Evolutionary conservation across 768 basidiomycete species (phyloP).

Genomic region (Tricholomella constricta): DNA sequence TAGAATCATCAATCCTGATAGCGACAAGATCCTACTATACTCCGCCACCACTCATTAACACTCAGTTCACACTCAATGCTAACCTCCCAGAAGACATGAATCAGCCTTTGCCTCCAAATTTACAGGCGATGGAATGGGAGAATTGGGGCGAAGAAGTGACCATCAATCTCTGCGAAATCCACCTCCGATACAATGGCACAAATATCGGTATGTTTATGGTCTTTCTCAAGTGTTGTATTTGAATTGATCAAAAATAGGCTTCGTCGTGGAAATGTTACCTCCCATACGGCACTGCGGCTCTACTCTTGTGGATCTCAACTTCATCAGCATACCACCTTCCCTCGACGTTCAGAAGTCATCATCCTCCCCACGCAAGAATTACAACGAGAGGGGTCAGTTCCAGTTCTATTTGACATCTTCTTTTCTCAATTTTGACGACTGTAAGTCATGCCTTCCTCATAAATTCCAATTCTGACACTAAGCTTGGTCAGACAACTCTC

Average conservation of each 20-base stretch:
- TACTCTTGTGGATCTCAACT: constrained; percentile 45
- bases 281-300: constrained; percentile 41
- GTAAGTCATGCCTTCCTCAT: constrained; percentile 37
- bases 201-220: constrained; percentile 40
- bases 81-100: constrained; percentile 35
- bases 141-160: constrained; percentile 58
- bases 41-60: constrained; percentile 33
- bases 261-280: constrained; percentile 46
- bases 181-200: constrained; percentile 47
- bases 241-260: too few species aligned
- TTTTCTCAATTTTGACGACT: constrained; percentile 62
- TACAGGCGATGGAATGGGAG: constrained; percentile 46
- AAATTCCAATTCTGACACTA: not conserved
- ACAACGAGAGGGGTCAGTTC: constrained; percentile 28
- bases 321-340: constrained; percentile 37
- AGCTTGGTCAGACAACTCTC: constrained; percentile 31
- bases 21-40: constrained; percentile 61
- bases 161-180: constrained; percentile 65
- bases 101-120: constrained; percentile 25
- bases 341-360: constrained; percentile 5
- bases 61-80: constrained; percentile 45
- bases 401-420: constrained; percentile 51
- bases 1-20: constrained; percentile 60
- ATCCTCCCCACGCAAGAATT: constrained; percentile 17
- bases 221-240: constrained; percentile 1